Evolutionary conservation across 495 filamentous ascomycete species (phyloP), one percentile per base, ranked within the genome.

Genomic region (Diplogelasinospora grovesii): DNA sequence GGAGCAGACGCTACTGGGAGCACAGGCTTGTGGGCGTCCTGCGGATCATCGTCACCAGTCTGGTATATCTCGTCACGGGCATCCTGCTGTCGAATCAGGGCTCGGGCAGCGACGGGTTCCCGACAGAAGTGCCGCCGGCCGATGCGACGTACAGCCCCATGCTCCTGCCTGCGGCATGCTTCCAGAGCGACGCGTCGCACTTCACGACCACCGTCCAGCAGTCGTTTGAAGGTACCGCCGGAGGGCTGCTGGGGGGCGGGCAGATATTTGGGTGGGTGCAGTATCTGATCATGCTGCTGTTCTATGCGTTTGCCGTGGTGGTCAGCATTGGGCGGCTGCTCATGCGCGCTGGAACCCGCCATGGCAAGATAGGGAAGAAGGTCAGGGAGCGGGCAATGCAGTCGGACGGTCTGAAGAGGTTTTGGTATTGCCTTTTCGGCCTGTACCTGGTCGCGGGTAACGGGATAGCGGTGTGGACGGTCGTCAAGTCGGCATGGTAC

Each of bases 1-100:
- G 41, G 8, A 47, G 56, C 41, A n/a, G n/a, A n/a, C n/a, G n/a
- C n/a, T 66, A 65, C 46, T 63, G 55, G 60, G 39, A 42, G 7
- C 52, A 54, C 35, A 54, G 55, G 4, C 48, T 35, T 28, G 21
- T 61, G 2, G 60, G 52, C 16, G 4, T n/a, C 2, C 44, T 63
- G 18, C 57, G 60, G 21, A 48, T 54, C 20, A 15, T 46, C 19
- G 30, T 49, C 37, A 48, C 49, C 31, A 36, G 46, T 4, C 36
- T 39, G 6, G 41, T 59, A 27, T 60, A 52, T 31, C 45, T 48
- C 13, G 49, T 45, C 11, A 56, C 59, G 11, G 56, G 59, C 2
- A 22, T 60, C 16, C 42, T 60, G 24, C 54, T 62, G 26, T 46
- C 59, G 18, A 57, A 53, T 39, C 59, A 57, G 33, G 39, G 46